phyloP scores from a whole-genome alignment of 1,284 basidiomycete genomes.

The Leccinum cinnamomeum region DNA sequence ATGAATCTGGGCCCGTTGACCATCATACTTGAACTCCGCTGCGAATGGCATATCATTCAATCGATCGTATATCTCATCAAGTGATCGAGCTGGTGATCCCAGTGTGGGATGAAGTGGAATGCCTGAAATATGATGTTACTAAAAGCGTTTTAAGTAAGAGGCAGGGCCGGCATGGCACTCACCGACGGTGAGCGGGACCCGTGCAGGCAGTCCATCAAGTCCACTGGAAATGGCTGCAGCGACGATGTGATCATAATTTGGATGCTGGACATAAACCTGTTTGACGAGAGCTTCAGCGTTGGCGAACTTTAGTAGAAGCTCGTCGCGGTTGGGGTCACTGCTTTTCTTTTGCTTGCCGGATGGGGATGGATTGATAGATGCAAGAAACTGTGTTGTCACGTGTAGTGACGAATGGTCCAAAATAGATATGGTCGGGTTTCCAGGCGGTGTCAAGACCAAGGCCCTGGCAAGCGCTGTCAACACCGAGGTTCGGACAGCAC shows the following conservation, averaged over 20 bases:
- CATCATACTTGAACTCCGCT: constrained; percentile 86
- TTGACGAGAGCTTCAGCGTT: constrained; percentile 67
- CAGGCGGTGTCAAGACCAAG: constrained; percentile 62
- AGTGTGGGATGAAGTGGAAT: constrained; percentile 71
- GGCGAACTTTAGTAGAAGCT: constrained; percentile 48
- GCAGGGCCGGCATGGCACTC: constrained; percentile 35
- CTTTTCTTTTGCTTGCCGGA: constrained; percentile 45
- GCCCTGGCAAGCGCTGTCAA: constrained; percentile 83
- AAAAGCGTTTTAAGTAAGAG: not conserved
- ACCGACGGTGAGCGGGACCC: constrained; percentile 79
- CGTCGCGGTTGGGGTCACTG: constrained; percentile 45
- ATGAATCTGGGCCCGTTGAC: constrained; percentile 87
- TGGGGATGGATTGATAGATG: constrained; percentile 38
- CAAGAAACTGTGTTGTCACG: constrained; percentile 40
- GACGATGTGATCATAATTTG: constrained; percentile 82
- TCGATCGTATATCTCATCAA: constrained; percentile 80
- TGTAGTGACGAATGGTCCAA: constrained; percentile 37
- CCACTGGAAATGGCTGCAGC: constrained; percentile 63
- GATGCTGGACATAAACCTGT: constrained; percentile 84
- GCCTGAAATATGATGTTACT: constrained; percentile 42
- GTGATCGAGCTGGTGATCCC: constrained; percentile 82
- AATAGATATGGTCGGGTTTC: constrained; percentile 22
- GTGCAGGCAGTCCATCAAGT: constrained; percentile 58
- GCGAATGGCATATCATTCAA: constrained; percentile 69
- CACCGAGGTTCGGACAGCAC: constrained; percentile 84